Evolutionary conservation across 2,329 filamentous ascomycete genomes (phyloP).

Genomic region (Stachybotrys elegans): DNA sequence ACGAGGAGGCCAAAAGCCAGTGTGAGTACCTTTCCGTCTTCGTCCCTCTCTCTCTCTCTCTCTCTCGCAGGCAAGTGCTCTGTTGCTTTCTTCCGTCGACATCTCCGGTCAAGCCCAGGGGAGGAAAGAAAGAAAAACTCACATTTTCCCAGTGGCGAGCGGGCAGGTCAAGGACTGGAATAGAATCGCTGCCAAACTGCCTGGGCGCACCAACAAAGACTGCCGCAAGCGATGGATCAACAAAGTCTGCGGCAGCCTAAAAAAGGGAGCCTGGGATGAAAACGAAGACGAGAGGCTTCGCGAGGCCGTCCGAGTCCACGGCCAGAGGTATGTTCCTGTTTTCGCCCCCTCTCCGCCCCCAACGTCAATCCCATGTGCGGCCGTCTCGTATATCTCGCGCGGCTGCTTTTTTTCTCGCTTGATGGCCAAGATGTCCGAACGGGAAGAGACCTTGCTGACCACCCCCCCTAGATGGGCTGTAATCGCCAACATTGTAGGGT

Average conservation of each 20-base stretch:
- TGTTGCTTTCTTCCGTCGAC: no score
- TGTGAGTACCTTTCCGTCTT: no score
- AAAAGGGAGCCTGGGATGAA: slow-evolving; percentile 28
- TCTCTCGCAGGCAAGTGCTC: no score
- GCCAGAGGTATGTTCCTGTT: slow-evolving; percentile 29
- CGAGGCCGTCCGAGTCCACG: slow-evolving; percentile 29
- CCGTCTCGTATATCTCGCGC: no score
- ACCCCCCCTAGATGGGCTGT: slow-evolving; percentile 34
- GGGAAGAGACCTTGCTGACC: no score
- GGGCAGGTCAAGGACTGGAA: slow-evolving; percentile 22
- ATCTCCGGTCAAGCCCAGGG: no score
- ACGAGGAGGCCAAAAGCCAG: slow-evolving; percentile 6
- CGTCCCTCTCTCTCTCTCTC: no score
- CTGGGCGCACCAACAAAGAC: slow-evolving; percentile 36
- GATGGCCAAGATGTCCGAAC: no score
- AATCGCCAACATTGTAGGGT: slow-evolving; percentile 31
- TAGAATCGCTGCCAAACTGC: slow-evolving; percentile 28
- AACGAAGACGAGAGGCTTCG: slow-evolving; percentile 15
- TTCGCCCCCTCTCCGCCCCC: no score
- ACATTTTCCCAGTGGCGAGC: slow-evolving; percentile 1
- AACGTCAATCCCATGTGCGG: no score
- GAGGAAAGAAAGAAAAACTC: no score
- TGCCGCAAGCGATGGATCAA: slow-evolving; percentile 36
- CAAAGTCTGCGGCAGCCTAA: slow-evolving; percentile 30
- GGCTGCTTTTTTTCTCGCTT: no score